phyloP scores from a whole-genome alignment of 192 early-diverging fungal genomes.

The Phlyctochytrium planicorne region DNA sequence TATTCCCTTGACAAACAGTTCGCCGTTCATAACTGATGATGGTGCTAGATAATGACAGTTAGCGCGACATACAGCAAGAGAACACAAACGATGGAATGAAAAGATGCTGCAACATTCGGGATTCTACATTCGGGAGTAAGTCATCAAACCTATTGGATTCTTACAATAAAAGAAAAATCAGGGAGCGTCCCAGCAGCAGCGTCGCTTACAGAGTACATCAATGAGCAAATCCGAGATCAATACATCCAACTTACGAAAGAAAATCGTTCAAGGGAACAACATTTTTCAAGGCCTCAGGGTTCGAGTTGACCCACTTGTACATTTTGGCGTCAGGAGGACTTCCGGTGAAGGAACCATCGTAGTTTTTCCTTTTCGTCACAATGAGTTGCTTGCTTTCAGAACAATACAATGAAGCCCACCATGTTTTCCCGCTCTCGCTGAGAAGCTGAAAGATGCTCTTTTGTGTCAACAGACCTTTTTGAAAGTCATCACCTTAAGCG shows the following conservation, averaged over 20 bases:
- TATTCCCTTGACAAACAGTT: slow-evolving; percentile 4
- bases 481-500: not conserved
- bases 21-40: slow-evolving; percentile 9
- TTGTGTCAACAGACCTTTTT: not conserved
- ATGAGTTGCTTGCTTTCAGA: no score
- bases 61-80: no score
- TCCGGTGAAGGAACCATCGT: not conserved
- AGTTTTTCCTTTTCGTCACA: slow-evolving; percentile 11
- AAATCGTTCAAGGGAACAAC: slow-evolving; percentile 10
- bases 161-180: slow-evolving; percentile 30
- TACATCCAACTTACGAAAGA: no score
- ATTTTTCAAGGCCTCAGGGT: slow-evolving; percentile 1
- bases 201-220: no score
- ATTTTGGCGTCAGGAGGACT: slow-evolving; percentile 18
- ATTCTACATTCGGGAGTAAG: no score
- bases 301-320: slow-evolving; percentile 25
- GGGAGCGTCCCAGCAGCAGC: slow-evolving; percentile 24
- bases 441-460: slow-evolving; percentile 35
- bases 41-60: slow-evolving; percentile 3
- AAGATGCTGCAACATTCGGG: slow-evolving; percentile 33
- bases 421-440: slow-evolving; percentile 32
- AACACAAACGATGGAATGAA: no score
- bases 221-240: no score
- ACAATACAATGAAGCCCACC: no score
- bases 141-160: no score